These are phyloP conservation scores for Solanum neorickii DNA, from an alignment of 257 asterid genomes.

Conservation along the genomic window DNA sequence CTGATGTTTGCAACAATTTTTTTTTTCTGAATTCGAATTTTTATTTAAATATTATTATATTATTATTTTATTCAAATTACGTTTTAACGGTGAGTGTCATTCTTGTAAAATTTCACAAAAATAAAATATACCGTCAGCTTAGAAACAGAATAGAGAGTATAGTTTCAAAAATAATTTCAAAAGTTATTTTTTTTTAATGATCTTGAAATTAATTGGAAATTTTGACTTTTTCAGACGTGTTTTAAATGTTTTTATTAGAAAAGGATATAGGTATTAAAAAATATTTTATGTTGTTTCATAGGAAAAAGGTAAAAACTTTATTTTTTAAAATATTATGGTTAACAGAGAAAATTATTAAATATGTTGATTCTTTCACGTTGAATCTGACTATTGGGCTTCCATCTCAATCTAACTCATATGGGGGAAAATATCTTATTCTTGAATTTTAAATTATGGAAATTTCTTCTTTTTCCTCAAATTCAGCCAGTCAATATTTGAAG, in stretches of 20 bases:
- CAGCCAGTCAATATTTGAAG: neutral
- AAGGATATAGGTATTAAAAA: neutral
- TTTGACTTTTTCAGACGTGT: neutral
- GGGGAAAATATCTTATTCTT: neutral
- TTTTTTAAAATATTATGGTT: neutral
- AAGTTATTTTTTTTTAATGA: no score
- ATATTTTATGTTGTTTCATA: neutral
- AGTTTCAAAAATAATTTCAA: neutral
- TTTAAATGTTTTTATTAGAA: neutral
- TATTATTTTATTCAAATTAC: neutral
- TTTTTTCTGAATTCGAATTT: accelerated
- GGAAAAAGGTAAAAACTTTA: neutral
- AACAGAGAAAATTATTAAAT: neutral
- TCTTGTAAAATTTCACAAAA: neutral
- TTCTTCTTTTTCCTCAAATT: neutral
- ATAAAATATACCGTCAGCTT: neutral
- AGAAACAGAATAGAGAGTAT: neutral
- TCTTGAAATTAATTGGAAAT: neutral
- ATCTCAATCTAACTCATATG: neutral
- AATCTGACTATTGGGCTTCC: neutral
- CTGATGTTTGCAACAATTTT: neutral
- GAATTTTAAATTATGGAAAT: neutral
- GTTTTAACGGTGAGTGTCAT: neutral
- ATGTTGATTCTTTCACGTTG: neutral
- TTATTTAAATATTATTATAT: no score